Evolutionary conservation across 345 rosid species (phyloP).

Genomic region (Bretschneidera sinensis): DNA sequence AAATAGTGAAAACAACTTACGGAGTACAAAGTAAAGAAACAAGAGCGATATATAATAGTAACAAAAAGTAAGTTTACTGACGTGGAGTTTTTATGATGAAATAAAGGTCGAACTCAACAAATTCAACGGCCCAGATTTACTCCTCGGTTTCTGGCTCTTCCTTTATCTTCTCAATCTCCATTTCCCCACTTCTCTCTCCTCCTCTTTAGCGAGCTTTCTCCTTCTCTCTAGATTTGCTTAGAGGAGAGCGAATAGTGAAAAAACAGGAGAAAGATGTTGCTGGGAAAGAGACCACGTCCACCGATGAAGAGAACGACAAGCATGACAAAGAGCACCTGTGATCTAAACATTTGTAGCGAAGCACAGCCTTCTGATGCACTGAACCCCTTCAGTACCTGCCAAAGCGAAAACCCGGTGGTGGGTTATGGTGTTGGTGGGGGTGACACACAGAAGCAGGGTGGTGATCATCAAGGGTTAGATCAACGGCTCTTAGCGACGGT

Average conservation of each 20-base stretch:
- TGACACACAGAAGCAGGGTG: conserved; percentile 1
- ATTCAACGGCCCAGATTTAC: conserved; percentile 48
- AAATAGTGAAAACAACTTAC: too few species aligned
- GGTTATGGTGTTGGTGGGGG: too few species aligned
- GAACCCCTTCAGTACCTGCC: conserved; percentile 14
- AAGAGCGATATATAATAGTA: too few species aligned
- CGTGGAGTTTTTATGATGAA: conserved; percentile 11
- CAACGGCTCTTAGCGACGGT: conserved; percentile 37
- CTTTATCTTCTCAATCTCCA: conserved; percentile 39
- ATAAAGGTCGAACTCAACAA: neutral
- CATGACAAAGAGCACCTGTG: conserved; percentile 61
- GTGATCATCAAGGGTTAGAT: conserved; percentile 29
- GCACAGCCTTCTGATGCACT: conserved; percentile 29
- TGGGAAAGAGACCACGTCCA: conserved; percentile 84
- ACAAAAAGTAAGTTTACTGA: neutral
- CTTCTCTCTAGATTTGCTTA: conserved; percentile 8
- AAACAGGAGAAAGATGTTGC: too few species aligned
- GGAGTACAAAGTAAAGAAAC: neutral
- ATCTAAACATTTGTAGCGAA: conserved; percentile 40
- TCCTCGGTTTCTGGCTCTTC: conserved; percentile 54
- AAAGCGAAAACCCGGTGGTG: too few species aligned
- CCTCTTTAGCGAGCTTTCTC: too few species aligned
- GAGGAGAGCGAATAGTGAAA: conserved; percentile 5
- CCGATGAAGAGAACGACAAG: conserved; percentile 86
- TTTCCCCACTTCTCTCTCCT: conserved; percentile 19